A percentile compares a stretch with the other conserved stretches of the same genome.
Conservation (phyloP, 768 basidiomycete genomes). For the Glaciozyma martinii region DNA sequence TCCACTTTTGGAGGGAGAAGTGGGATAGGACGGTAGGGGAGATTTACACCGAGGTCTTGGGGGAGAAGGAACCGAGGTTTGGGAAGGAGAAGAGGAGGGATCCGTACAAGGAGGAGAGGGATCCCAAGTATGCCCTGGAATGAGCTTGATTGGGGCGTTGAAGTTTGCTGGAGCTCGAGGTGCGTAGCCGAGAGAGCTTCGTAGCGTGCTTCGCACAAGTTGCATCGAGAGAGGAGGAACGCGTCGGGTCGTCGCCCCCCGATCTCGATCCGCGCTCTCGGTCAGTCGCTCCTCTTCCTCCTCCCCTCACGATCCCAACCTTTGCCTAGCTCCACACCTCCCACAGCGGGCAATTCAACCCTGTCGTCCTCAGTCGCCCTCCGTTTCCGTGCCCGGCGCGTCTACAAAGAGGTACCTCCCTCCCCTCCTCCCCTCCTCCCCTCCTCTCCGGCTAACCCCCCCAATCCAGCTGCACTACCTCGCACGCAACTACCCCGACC, state of each 20-base stretch:
- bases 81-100: not conserved
- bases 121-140: not conserved
- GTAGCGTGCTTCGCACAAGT: too few relatives aligned
- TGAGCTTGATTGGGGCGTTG: not conserved
- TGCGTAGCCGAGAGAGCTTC: too few relatives aligned
- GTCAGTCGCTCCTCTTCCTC: too few relatives aligned
- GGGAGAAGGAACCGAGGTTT: slow-evolving; percentile 45
- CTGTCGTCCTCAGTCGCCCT: not conserved
- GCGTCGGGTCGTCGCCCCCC: too few relatives aligned
- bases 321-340: too few relatives aligned
- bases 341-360: too few relatives aligned
- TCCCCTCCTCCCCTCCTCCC: not conserved
- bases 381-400: slow-evolving; percentile 13
- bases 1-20: slow-evolving; percentile 71
- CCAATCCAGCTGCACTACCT: slow-evolving; percentile 20
- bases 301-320: too few relatives aligned
- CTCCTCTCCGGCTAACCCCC: not conserved
- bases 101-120: not conserved
- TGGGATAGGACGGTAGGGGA: slow-evolving; percentile 51
- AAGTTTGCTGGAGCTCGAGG: too few relatives aligned
- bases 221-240: too few relatives aligned
- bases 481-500: slow-evolving; percentile 28
- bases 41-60: slow-evolving; percentile 58
- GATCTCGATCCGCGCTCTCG: too few relatives aligned
- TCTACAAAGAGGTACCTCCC: slow-evolving; percentile 28